Evolutionary conservation across 805 yeast genomes (phyloP), one percentile per base, ranked within the genome.

Genomic region (Kurtzmaniella fragi): DNA sequence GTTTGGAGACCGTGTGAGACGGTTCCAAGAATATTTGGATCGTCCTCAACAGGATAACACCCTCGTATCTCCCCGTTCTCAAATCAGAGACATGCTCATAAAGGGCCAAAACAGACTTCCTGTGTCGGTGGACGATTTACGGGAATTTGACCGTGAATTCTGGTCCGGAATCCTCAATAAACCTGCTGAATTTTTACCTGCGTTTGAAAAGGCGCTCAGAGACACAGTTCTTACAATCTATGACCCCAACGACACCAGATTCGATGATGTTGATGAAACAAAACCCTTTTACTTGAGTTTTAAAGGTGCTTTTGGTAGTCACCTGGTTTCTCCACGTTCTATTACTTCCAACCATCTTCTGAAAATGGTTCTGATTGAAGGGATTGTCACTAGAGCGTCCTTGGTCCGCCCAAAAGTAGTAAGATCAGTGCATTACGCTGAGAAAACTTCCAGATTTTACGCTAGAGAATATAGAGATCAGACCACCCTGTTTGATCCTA

Each of bases 341-440:
- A 79, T 93, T 41, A 77, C 82, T 42, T 82, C 98, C 2, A 63
- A 73, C 11, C 82, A 78, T 47, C 67, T 93, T 37, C 88, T 95
- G 40, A 82, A 82, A 54, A 68, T 91, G 75, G 78, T 93, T 32
- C 81, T 95, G 1, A 71, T 93, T 17, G 97, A 93, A 63, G 99
- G 99, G 40, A 93, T 93, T 50, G 96, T 93, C 13, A 91, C 98
- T 1, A 74, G 93, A 46, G 90, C 95, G 25, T 89, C 97, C 1
- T 70, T 93, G 42, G 95, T 93, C 31, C 76, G 98, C 45, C 99
- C 99, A 28, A 91, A 91, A 59, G 77, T 91, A 39, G 74, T 89
- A 35, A 76, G 95, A 51, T 87, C 96, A 9, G 96, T 93, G 23
- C 98, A 91, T 64, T 91, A 85, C 59, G 88, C 95, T 44, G 95